Conservation (phyloP, 805 yeast genomes). For the Peterozyma toletana region DNA sequence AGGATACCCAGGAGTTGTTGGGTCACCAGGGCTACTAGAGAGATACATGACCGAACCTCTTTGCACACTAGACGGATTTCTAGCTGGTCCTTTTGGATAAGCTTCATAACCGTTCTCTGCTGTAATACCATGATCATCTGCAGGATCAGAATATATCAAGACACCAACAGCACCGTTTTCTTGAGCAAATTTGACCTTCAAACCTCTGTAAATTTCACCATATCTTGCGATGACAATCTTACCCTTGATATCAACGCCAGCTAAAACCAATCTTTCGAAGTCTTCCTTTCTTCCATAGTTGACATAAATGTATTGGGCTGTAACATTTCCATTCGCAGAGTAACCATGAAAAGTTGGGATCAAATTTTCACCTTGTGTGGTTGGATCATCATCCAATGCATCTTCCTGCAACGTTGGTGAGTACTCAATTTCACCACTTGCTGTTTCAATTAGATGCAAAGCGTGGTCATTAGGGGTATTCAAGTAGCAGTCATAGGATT, state of each 20-base stretch:
- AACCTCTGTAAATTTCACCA: conserved; percentile 62
- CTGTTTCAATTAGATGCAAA: conserved; percentile 30
- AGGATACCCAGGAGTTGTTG: conserved; percentile 67
- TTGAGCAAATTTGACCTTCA: conserved; percentile 72
- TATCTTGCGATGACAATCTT: conserved; percentile 63
- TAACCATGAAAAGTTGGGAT: conserved; percentile 75
- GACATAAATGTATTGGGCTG: conserved; percentile 57
- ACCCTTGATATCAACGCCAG: conserved; percentile 45
- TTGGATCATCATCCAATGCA: conserved; percentile 37
- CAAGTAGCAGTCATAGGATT: conserved; percentile 51
- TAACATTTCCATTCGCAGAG: conserved; percentile 69
- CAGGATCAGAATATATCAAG: conserved; percentile 63
- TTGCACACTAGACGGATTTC: conserved; percentile 71
- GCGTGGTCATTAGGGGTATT: conserved; percentile 55
- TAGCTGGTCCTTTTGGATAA: conserved; percentile 72
- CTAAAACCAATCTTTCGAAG: conserved; percentile 36
- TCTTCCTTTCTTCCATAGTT: conserved; percentile 64
- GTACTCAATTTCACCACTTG: conserved; percentile 26
- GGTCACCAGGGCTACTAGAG: conserved; percentile 65
- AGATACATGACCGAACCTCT: conserved; percentile 68
- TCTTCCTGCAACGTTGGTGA: conserved; percentile 52
- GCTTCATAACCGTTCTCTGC: conserved; percentile 52
- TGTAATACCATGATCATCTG: conserved; percentile 48
- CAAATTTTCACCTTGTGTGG: conserved; percentile 34
- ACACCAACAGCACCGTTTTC: conserved; percentile 64